Conservation (phyloP, 106 monocot species). For the Dioscorea dumetorum region DNA sequence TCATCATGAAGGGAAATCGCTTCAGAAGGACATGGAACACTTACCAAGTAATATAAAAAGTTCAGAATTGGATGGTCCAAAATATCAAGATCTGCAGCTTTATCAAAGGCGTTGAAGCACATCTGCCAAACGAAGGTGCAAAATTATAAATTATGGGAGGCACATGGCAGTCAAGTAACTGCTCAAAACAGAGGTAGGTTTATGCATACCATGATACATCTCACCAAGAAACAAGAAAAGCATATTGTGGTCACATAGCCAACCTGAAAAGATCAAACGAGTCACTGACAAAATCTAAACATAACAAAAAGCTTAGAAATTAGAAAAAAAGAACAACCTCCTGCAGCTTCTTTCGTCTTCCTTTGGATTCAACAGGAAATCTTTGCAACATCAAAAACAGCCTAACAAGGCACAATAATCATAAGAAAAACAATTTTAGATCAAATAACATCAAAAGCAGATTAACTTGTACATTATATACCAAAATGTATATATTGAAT, state of each 20-base stretch:
- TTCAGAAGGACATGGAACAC: background rate
- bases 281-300: background rate
- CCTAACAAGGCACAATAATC: slow-evolving; percentile 22
- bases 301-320: background rate
- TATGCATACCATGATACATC: slow-evolving; percentile 80
- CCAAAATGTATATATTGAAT: background rate
- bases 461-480: background rate
- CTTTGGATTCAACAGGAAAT: slow-evolving; percentile 95
- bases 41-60: slow-evolving; percentile 82
- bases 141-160: background rate
- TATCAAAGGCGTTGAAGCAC: slow-evolving; percentile 76
- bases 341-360: slow-evolving; percentile 82
- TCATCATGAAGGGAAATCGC: too few species aligned
- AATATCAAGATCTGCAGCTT: slow-evolving; percentile 77
- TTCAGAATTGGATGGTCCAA: slow-evolving; percentile 81
- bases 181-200: background rate
- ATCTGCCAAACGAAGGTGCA: slow-evolving; percentile 33
- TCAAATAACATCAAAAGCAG: background rate
- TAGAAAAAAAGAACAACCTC: slow-evolving; percentile 47
- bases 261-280: slow-evolving; percentile 39
- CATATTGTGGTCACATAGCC: slow-evolving; percentile 94
- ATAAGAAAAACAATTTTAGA: background rate
- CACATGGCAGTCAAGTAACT: background rate
- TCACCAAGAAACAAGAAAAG: slow-evolving; percentile 75
- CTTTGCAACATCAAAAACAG: slow-evolving; percentile 90